Evolutionary conservation across 163 green algal genomes (phyloP), one percentile per base, ranked within the genome.

Genomic region (Chlorella variabilis): DNA sequence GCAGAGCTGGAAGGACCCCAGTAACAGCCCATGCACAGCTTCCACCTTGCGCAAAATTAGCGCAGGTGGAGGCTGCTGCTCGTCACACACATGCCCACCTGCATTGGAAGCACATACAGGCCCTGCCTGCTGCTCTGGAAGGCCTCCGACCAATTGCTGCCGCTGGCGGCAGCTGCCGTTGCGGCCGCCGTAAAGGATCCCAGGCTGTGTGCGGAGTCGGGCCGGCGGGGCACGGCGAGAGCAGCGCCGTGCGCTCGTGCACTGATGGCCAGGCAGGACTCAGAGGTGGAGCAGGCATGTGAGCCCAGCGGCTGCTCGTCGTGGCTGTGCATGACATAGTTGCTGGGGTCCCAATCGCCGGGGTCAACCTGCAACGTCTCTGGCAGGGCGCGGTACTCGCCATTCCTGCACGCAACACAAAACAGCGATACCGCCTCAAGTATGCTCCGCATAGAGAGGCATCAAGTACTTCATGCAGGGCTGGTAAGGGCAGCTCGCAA

Each of bases 291-390:
- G 15, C 0, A 82, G 66, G 62, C 29, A 2, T 58, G 27, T 0
- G 9, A 8, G 0, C 80, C 80, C 80, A 85, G 29, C 0, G 83
- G 80, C n/a, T 54, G 33, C 20, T 81, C 54, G 29, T 88, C 85
- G 3, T 67, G 63, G 51, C 76, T 88, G 41, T 34, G 34, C n/a
- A 74, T 59, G 7, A 70, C 62, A 66, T 86, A 89, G 6, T 29
- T n/a, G 1, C 39, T 5, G 0, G 85, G 41, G 31, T 85, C 65
- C 85, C 85, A 89, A 11, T 36, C 69, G 74, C 45, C 71, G 33
- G 39, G 38, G 8, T 80, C 45, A 1, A 51, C 27, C 1, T 59
- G 41, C 27, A 39, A 2, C 23, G 33, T 21, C 36, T 56, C 25
- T 11, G 71, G 36, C 51, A 68, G 54, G 2, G 71, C 71, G 4